Percentiles rank a stretch among this genome's conserved stretches.
phyloP scores from a whole-genome alignment of 2,329 filamentous ascomycete species.

The Penicillium thymicola region DNA sequence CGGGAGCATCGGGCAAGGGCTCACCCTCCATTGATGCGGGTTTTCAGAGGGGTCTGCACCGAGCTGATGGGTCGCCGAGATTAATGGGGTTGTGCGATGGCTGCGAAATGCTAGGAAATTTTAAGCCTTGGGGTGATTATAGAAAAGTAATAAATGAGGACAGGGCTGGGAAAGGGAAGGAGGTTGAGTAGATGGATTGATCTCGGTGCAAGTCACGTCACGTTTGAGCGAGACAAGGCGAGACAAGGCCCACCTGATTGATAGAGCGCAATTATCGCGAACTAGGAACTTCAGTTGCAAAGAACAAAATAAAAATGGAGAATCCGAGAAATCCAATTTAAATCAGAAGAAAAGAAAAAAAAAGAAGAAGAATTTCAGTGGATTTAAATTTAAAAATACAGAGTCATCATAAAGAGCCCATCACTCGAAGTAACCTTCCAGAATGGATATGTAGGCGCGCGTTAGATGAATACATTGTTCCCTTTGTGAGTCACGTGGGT shows the following conservation, averaged over 20 bases:
- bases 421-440: not conserved
- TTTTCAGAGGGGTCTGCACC: conserved; percentile 2
- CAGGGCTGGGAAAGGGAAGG: not conserved
- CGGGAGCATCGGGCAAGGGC: conserved; percentile 17
- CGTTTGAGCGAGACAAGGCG: conserved; percentile 3
- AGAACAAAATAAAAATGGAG: not conserved
- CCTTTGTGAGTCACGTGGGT: not conserved
- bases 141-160: not conserved
- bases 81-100: conserved; percentile 1
- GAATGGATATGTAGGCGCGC: not conserved
- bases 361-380: not conserved
- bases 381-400: not conserved
- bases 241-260: conserved; percentile 16
- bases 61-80: conserved; percentile 1
- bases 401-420: not conserved
- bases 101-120: not conserved
- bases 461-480: not conserved
- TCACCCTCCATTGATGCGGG: conserved; percentile 32
- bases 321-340: not conserved
- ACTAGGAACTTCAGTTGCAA: not conserved
- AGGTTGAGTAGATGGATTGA: conserved; percentile 7
- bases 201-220: conserved; percentile 22
- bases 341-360: too few relatives aligned
- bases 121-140: not conserved
- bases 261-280: conserved; percentile 12